Conservation (phyloP, 768 basidiomycete genomes). For the Podaxis sp. region DNA sequence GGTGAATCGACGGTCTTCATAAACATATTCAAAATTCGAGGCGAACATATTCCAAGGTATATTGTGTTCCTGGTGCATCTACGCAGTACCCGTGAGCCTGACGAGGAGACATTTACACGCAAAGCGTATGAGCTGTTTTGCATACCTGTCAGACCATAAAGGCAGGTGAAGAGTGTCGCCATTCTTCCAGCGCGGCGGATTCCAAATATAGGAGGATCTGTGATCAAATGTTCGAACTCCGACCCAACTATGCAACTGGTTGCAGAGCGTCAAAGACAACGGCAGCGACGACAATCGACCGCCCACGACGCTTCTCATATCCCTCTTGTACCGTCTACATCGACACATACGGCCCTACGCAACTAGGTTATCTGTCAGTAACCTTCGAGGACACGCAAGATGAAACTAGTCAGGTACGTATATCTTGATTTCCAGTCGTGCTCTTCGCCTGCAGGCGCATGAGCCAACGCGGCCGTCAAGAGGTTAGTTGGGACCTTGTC, state of each 20-base stretch:
- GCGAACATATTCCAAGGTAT: conserved; percentile 38
- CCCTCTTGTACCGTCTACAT: not conserved
- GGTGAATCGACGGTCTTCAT: conserved; percentile 28
- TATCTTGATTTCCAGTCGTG: conserved; percentile 14
- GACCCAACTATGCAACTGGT: not conserved
- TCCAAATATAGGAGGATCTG: not conserved
- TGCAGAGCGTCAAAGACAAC: not conserved
- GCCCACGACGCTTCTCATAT: not conserved
- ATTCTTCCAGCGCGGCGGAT: not conserved
- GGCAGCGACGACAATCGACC: not conserved
- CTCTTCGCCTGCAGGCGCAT: conserved; percentile 2
- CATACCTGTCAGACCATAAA: too few species aligned
- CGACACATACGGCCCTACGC: not conserved
- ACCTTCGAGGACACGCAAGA: conserved; percentile 27
- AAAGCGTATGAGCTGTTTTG: not conserved
- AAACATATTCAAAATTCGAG: conserved; percentile 31
- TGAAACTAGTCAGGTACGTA: conserved; percentile 83
- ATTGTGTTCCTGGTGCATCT: conserved; percentile 42
- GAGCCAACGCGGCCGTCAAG: conserved; percentile 11
- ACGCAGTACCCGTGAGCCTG: not conserved
- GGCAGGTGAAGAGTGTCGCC: not conserved
- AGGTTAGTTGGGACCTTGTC: conserved; percentile 14
- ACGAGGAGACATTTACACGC: not conserved
- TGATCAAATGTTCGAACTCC: conserved; percentile 7
- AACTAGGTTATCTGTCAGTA: not conserved